Evolutionary conservation across 257 asterid species (phyloP).

Genomic region (Avicennia marina): DNA sequence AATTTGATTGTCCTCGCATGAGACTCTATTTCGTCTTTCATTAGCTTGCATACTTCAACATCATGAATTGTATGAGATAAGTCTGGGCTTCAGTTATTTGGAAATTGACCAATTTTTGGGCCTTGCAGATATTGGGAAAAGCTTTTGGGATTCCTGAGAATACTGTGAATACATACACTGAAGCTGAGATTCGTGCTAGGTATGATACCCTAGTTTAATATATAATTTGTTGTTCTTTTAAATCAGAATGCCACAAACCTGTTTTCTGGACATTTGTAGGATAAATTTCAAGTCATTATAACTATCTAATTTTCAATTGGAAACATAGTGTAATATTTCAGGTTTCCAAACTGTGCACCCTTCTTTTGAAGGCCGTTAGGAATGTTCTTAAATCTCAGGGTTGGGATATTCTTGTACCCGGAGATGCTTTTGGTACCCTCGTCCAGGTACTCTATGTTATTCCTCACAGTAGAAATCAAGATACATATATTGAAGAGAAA

Average conservation of each 20-base stretch:
- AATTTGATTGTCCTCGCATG: too few relatives aligned
- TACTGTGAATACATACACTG: conserved; percentile 85
- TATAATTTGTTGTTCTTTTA: not conserved
- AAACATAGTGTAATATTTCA: too few relatives aligned
- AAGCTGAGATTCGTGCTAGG: conserved; percentile 99
- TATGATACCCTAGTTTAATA: conserved; percentile 25
- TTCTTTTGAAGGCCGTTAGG: conserved; percentile 79
- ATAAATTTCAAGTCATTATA: too few relatives aligned
- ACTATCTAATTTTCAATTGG: conserved; percentile 44
- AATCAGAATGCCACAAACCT: too few relatives aligned
- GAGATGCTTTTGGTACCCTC: conserved; percentile 78
- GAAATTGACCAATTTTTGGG: conserved; percentile 8
- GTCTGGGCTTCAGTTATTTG: conserved; percentile 1
- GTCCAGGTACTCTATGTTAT: conserved; percentile 47
- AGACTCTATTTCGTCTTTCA: too few relatives aligned
- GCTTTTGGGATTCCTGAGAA: conserved; percentile 91
- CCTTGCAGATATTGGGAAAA: conserved; percentile 72
- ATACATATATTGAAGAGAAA: not conserved
- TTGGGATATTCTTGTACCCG: conserved; percentile 96
- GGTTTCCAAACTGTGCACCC: too few relatives aligned
- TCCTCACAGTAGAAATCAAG: not conserved
- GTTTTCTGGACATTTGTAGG: too few relatives aligned
- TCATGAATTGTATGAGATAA: not conserved
- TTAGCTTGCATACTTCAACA: not conserved
- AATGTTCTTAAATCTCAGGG: conserved; percentile 73